These are phyloP conservation scores for Toxicodendron radicans DNA, from an alignment of 345 rosid genomes.

Conservation along the genomic window DNA sequence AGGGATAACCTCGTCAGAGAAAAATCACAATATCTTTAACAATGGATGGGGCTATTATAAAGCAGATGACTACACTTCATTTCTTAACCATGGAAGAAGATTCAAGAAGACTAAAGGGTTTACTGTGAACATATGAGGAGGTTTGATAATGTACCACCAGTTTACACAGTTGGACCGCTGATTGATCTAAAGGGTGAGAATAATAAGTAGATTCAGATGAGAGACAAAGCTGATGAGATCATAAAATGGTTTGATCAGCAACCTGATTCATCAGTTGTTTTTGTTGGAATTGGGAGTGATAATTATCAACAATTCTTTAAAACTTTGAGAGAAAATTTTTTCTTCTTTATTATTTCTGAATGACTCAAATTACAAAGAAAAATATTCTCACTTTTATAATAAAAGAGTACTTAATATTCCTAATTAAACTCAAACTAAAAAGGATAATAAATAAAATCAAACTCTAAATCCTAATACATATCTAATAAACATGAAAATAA, in stretches of 20 bases:
- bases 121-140: conserved; percentile 20
- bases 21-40: not conserved
- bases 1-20: too few species aligned
- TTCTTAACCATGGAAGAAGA: not conserved
- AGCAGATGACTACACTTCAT: not conserved
- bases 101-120: not conserved
- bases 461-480: too few species aligned
- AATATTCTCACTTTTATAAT: too few species aligned
- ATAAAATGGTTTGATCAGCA: conserved; percentile 34
- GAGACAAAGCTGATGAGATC: not conserved
- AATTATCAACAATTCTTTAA: too few species aligned
- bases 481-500: too few species aligned
- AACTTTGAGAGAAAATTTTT: too few species aligned
- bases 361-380: too few species aligned
- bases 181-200: not conserved
- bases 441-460: too few species aligned
- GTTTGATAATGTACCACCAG: conserved; percentile 3
- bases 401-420: too few species aligned
- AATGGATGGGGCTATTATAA: not conserved
- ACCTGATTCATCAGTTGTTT: conserved; percentile 32
- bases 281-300: not conserved
- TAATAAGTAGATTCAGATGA: not conserved
- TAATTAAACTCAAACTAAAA: too few species aligned
- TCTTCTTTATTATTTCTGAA: too few species aligned
- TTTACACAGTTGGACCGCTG: conserved; percentile 14